Evolutionary conservation across 768 basidiomycete species (phyloP).

Genomic region (Agaricus sinodeliciosus): DNA sequence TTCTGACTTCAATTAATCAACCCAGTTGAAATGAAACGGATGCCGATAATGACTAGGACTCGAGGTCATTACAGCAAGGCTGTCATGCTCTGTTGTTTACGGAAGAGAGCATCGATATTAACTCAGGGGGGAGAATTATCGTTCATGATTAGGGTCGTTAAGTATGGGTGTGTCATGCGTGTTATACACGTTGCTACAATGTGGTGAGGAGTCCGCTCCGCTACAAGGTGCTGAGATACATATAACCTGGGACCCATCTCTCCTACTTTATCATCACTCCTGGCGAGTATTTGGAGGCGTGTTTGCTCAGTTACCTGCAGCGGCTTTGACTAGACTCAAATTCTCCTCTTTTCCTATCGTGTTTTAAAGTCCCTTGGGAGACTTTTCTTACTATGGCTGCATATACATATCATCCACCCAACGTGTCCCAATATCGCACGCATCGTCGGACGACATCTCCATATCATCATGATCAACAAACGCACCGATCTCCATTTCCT

Average conservation of each 20-base stretch:
- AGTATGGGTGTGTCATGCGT: constrained; percentile 14
- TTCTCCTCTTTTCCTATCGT: constrained; percentile 11
- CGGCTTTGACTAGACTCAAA: constrained; percentile 6
- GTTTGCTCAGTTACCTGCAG: not conserved
- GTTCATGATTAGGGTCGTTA: not conserved
- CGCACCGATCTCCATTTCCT: constrained; percentile 9
- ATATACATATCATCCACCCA: constrained; percentile 12
- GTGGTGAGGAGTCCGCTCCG: constrained; percentile 10
- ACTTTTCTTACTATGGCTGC: constrained; percentile 11
- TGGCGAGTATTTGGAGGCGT: constrained; percentile 9
- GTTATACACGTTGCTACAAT: constrained; percentile 31
- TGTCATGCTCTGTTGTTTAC: no score
- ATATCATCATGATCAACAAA: constrained; percentile 7
- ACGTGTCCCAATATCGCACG: not conserved
- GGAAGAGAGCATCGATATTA: no score
- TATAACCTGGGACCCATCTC: constrained; percentile 3
- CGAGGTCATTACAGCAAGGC: no score
- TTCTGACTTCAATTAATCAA: no score
- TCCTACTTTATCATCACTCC: constrained; percentile 7
- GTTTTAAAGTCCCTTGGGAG: constrained; percentile 8
- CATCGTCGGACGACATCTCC: constrained; percentile 7
- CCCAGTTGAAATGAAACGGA: no score
- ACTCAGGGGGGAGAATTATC: not conserved
- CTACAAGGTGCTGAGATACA: not conserved
- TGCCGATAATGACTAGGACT: no score